Conservation (phyloP, 768 basidiomycete species). For the Russula abietina region DNA sequence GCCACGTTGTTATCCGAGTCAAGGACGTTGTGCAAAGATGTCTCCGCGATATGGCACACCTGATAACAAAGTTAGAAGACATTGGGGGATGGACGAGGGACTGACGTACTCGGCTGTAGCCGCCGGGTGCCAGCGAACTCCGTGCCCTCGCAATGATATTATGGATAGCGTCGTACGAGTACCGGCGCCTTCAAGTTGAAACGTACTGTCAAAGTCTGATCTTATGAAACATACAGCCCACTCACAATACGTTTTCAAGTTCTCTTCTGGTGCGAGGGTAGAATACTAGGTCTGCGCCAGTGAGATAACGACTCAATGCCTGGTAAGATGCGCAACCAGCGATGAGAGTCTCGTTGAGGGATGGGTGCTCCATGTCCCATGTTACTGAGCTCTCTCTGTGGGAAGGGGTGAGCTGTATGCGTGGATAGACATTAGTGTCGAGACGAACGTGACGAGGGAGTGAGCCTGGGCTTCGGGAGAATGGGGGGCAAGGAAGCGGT, state of each 20-base stretch:
- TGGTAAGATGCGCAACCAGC: conserved; percentile 77
- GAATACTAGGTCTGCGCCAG: conserved; percentile 65
- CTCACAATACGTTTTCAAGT: conserved; percentile 68
- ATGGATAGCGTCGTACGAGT: conserved; percentile 75
- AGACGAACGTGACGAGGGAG: conserved; percentile 55
- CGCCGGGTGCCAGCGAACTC: conserved; percentile 52
- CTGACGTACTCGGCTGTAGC: conserved; percentile 46
- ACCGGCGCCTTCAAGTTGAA: conserved; percentile 59
- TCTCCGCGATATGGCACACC: conserved; percentile 66
- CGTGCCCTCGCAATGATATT: conserved; percentile 70
- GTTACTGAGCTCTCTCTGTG: conserved; percentile 57
- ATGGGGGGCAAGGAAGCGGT: conserved; percentile 66
- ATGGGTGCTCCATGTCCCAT: conserved; percentile 68
- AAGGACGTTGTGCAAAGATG: conserved; percentile 64
- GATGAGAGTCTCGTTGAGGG: conserved; percentile 65
- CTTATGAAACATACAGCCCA: conserved; percentile 20
- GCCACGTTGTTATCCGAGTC: conserved; percentile 62
- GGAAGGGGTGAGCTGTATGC: conserved; percentile 17
- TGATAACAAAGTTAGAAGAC: conserved; percentile 28
- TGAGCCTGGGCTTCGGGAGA: conserved; percentile 71
- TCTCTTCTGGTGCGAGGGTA: conserved; percentile 58
- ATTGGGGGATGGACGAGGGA: background rate
- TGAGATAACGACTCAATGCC: conserved; percentile 68
- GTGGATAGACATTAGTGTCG: background rate
- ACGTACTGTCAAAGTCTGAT: background rate